phyloP scores from a whole-genome alignment of 2,329 filamentous ascomycete species.

The Penicillium sp. region DNA sequence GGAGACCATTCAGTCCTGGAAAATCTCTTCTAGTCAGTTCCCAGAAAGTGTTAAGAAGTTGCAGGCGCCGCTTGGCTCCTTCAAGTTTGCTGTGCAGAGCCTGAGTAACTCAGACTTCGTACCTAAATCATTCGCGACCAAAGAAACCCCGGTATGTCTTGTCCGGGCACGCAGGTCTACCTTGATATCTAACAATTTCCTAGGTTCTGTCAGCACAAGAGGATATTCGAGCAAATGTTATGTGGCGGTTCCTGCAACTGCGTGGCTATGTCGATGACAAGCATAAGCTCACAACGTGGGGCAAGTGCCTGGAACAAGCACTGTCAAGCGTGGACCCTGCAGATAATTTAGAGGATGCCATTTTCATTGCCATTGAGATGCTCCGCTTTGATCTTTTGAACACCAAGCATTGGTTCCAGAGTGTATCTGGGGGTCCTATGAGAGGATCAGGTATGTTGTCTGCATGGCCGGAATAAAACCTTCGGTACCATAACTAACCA shows the following conservation, averaged over 20 bases:
- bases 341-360: conserved; percentile 69
- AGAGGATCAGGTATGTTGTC: conserved; percentile 51
- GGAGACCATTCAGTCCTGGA: conserved; percentile 65
- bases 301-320: conserved; percentile 71
- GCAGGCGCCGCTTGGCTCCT: conserved; percentile 29
- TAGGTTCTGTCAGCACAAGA: conserved; percentile 61
- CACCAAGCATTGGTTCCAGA: conserved; percentile 62
- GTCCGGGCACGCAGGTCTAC: background rate
- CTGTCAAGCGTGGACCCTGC: conserved; percentile 62
- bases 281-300: conserved; percentile 82
- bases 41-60: conserved; percentile 43
- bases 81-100: conserved; percentile 56
- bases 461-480: background rate
- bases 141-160: conserved; percentile 43
- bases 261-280: conserved; percentile 77
- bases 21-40: conserved; percentile 60
- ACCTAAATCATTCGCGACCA: conserved; percentile 64
- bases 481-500: background rate
- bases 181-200: background rate
- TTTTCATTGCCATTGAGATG: conserved; percentile 82
- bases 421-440: conserved; percentile 59
- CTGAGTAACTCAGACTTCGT: conserved; percentile 70
- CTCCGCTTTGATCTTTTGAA: conserved; percentile 77
- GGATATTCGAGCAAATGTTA: conserved; percentile 71
- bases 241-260: conserved; percentile 88